Conservation (phyloP, 2,329 filamentous ascomycete genomes). For the Talaromyces marneffei region DNA sequence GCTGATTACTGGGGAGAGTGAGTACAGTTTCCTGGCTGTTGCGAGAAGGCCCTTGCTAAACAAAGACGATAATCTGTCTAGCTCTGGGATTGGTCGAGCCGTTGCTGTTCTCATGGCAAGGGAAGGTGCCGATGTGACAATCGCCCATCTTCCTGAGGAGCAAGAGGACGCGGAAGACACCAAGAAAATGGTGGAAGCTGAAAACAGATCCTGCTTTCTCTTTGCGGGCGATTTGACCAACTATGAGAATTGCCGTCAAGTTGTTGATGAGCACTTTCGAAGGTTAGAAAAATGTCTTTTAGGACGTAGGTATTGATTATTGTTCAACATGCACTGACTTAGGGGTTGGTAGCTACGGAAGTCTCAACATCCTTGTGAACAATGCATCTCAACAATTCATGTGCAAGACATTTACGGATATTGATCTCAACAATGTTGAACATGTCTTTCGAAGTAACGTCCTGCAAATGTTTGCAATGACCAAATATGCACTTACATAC, state of each 20-base stretch:
- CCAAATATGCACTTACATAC: slow-evolving; percentile 52
- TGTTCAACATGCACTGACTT: not conserved
- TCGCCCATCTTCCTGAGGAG: slow-evolving; percentile 53
- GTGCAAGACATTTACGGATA: slow-evolving; percentile 49
- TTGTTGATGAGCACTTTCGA: slow-evolving; percentile 50
- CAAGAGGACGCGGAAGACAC: slow-evolving; percentile 52
- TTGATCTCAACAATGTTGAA: slow-evolving; percentile 51
- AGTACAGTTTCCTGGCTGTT: slow-evolving; percentile 17
- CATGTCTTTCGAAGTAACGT: slow-evolving; percentile 55
- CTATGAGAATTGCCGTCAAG: slow-evolving; percentile 46
- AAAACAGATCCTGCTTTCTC: slow-evolving; percentile 45
- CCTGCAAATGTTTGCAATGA: slow-evolving; percentile 54
- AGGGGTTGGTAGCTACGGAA: slow-evolving; percentile 29
- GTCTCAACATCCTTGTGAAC: slow-evolving; percentile 51
- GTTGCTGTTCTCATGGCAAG: slow-evolving; percentile 53
- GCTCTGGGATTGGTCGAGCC: slow-evolving; percentile 51
- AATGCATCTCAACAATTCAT: slow-evolving; percentile 55
- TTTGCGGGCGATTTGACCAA: slow-evolving; percentile 47
- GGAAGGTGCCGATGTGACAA: slow-evolving; percentile 53
- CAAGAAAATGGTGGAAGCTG: slow-evolving; percentile 48
- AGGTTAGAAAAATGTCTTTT: slow-evolving; percentile 27
- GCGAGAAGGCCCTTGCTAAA: not conserved
- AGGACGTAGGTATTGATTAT: not conserved
- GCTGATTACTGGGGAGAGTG: slow-evolving; percentile 55
- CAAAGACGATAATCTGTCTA: slow-evolving; percentile 18